phyloP scores from a whole-genome alignment of 257 asterid genomes.

The Oldenlandia corymbosa region DNA sequence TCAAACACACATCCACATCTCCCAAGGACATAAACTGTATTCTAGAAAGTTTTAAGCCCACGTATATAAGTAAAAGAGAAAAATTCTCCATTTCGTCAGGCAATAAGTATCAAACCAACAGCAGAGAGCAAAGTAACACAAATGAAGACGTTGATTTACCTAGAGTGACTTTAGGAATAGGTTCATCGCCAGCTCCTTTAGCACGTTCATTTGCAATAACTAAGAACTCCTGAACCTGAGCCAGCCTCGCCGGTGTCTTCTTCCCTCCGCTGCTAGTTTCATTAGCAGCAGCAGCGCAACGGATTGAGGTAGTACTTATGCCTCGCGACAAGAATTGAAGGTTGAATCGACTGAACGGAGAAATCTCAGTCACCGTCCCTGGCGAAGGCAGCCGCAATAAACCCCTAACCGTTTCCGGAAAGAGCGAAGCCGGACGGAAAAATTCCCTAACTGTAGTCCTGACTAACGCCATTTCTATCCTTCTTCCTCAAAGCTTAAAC shows the following conservation, averaged over 20 bases:
- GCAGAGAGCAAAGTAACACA: not conserved
- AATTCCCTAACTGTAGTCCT: slow-evolving; percentile 44
- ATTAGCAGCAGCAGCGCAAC: slow-evolving; percentile 39
- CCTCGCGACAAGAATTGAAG: slow-evolving; percentile 14
- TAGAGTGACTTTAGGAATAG: slow-evolving; percentile 63
- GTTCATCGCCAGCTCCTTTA: slow-evolving; percentile 58
- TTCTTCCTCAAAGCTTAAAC: not conserved
- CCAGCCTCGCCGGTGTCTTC: slow-evolving; percentile 61
- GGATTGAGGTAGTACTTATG: slow-evolving; percentile 22
- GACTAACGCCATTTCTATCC: slow-evolving; percentile 32
- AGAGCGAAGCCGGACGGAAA: slow-evolving; percentile 33
- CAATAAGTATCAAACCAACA: not conserved
- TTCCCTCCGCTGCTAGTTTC: slow-evolving; percentile 38
- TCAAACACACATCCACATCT: not conserved
- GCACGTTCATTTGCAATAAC: slow-evolving; percentile 75
- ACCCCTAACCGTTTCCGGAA: slow-evolving; percentile 17
- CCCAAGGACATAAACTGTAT: not conserved
- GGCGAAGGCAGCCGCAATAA: slow-evolving; percentile 21
- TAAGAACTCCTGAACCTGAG: slow-evolving; percentile 69
- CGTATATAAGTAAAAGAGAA: not conserved
- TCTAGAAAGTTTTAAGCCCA: not conserved
- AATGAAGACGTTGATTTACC: slow-evolving; percentile 33
- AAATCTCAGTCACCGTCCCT: slow-evolving; percentile 13
- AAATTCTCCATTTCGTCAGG: not conserved
- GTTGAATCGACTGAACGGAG: not conserved